These are phyloP conservation scores for Boechera divaricarpa DNA, from an alignment of 345 rosid genomes.

Conservation along the genomic window DNA sequence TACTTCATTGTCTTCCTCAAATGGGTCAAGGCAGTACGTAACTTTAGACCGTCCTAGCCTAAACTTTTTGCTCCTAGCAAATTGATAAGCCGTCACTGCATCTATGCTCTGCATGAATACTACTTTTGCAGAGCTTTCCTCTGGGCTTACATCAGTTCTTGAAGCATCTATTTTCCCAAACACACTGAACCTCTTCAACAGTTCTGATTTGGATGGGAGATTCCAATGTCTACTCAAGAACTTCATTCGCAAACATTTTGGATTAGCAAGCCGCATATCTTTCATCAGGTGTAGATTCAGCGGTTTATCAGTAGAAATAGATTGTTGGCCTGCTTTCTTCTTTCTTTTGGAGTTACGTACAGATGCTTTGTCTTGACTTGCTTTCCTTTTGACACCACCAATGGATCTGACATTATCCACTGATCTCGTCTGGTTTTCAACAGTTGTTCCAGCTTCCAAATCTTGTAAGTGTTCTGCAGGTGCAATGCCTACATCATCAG, in stretches of 20 bases:
- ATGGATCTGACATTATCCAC: constrained; percentile 25
- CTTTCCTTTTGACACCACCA: constrained; percentile 43
- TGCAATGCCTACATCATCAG: constrained; percentile 19
- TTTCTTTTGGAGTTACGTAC: constrained; percentile 33
- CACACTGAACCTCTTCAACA: constrained; percentile 44
- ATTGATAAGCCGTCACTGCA: constrained; percentile 45
- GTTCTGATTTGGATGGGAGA: constrained; percentile 41
- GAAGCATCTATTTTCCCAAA: constrained; percentile 45
- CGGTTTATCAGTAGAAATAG: constrained; percentile 16
- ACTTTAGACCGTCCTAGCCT: constrained; percentile 35
- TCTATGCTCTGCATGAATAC: constrained; percentile 44
- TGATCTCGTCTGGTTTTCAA: constrained; percentile 18
- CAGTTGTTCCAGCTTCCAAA: constrained; percentile 26
- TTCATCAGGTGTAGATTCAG: constrained; percentile 33
- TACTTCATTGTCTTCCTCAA: constrained; percentile 25
- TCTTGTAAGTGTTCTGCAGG: constrained; percentile 18
- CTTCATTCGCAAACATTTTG: constrained; percentile 46
- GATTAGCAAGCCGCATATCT: constrained; percentile 31
- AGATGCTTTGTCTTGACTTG: constrained; percentile 12
- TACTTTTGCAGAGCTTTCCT: constrained; percentile 31
- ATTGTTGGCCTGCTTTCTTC: constrained; percentile 29
- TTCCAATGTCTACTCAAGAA: constrained; percentile 28
- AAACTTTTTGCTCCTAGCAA: constrained; percentile 46
- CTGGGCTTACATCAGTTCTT: constrained; percentile 35
- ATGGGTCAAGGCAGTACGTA: constrained; percentile 22